phyloP scores from a whole-genome alignment of 106 monocot genomes.

The Alisma plantagoaquatica region DNA sequence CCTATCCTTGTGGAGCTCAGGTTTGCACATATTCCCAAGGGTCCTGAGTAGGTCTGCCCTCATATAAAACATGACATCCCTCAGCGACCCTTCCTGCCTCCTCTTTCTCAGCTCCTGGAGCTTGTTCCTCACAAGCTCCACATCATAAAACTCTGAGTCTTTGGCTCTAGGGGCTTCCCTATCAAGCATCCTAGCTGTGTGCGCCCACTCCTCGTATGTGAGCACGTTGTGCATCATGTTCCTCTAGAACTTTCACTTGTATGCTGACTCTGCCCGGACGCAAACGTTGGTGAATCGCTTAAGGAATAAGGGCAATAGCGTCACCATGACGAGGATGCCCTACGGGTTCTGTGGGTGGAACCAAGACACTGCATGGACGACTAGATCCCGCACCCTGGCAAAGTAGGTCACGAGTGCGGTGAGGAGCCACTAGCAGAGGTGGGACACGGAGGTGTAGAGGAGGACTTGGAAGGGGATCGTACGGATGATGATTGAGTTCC shows the following conservation, averaged over 20 bases:
- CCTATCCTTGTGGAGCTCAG: slow-evolving; percentile 84
- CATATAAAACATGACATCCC: slow-evolving; percentile 87
- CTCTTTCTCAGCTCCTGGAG: slow-evolving; percentile 62
- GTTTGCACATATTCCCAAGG: slow-evolving; percentile 93
- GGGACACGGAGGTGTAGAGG: slow-evolving; percentile 50
- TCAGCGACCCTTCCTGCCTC: slow-evolving; percentile 60
- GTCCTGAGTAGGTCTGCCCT: slow-evolving; percentile 81
- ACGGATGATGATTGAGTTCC: slow-evolving; percentile 59
- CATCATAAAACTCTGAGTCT: slow-evolving; percentile 71
- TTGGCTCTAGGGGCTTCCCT: slow-evolving; percentile 39
- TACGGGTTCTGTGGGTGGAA: slow-evolving; percentile 70
- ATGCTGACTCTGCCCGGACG: slow-evolving; percentile 54
- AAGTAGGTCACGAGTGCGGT: slow-evolving; percentile 1
- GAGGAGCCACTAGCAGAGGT: slow-evolving; percentile 23
- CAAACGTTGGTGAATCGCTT: slow-evolving; percentile 48
- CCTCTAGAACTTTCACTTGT: slow-evolving; percentile 84
- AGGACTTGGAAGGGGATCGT: slow-evolving; percentile 76
- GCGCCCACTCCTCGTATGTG: slow-evolving; percentile 90
- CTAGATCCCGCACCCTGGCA: neutral
- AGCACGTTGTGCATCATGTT: slow-evolving; percentile 70
- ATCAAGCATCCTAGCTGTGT: slow-evolving; percentile 87
- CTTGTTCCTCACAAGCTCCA: slow-evolving; percentile 83
- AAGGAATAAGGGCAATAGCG: slow-evolving; percentile 44
- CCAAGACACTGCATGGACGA: slow-evolving; percentile 32
- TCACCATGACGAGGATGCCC: slow-evolving; percentile 55